Evolutionary conservation across 129 eudicot species (phyloP).

Genomic region (Tagetes patula): DNA sequence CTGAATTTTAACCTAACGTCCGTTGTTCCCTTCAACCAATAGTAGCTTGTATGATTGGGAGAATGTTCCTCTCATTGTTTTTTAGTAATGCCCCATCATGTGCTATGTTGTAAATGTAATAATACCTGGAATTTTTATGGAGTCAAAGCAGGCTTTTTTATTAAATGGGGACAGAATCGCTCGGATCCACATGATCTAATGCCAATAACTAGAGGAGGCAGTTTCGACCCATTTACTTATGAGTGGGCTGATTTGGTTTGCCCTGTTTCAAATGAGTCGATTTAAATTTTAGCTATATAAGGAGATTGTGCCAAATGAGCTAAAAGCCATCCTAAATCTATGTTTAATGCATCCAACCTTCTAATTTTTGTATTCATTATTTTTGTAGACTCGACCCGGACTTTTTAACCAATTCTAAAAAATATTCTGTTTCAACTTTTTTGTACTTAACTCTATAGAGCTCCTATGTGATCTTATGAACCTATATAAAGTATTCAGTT

Average conservation of each 20-base stretch:
- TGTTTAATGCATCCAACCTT: no score
- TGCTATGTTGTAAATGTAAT: background rate
- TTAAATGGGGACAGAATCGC: background rate
- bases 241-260: background rate
- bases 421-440: background rate
- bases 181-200: background rate
- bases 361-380: no score
- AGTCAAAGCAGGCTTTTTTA: background rate
- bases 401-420: background rate
- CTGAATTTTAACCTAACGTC: background rate
- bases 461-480: background rate
- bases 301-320: no score
- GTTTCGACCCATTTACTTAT: background rate
- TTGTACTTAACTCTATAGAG: no score
- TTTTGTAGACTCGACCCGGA: no score
- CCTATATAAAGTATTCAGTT: background rate
- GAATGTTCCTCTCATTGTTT: background rate
- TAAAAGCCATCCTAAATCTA: no score
- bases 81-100: background rate
- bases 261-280: background rate
- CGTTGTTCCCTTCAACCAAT: background rate
- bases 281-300: background rate
- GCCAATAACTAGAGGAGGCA: background rate
- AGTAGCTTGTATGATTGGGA: background rate
- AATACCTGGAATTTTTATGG: background rate